These are phyloP conservation scores for Metschnikowia lochheadii DNA, from an alignment of 805 yeast species.

Conservation along the genomic window DNA sequence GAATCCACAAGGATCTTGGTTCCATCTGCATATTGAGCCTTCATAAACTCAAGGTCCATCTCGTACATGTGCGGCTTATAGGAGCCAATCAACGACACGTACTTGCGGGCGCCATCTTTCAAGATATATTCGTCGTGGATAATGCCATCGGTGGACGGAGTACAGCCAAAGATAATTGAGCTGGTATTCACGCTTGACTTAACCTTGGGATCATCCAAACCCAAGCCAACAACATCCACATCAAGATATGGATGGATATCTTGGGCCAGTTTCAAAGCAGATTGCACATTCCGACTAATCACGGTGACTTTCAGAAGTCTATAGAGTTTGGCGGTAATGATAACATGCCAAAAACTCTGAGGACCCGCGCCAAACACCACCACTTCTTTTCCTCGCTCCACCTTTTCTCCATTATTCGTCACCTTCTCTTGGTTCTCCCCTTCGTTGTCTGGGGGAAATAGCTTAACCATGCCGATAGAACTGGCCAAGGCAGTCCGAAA, in stretches of 20 bases:
- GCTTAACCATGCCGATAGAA: slow-evolving; percentile 42
- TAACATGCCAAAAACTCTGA: slow-evolving; percentile 64
- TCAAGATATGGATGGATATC: slow-evolving; percentile 26
- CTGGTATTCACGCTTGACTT: slow-evolving; percentile 29
- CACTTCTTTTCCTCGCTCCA: slow-evolving; percentile 19
- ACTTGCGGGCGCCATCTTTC: slow-evolving; percentile 29
- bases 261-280: slow-evolving; percentile 32
- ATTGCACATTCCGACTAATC: slow-evolving; percentile 40
- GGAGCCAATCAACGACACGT: slow-evolving; percentile 60
- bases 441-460: slow-evolving; percentile 7
- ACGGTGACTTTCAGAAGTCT: slow-evolving; percentile 40
- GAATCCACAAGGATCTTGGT: slow-evolving; percentile 58
- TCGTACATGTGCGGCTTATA: slow-evolving; percentile 67
- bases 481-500: slow-evolving; percentile 63
- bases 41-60: slow-evolving; percentile 44
- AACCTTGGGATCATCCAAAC: background rate
- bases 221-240: slow-evolving; percentile 5
- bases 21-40: slow-evolving; percentile 25
- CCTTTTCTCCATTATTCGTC: too few relatives aligned
- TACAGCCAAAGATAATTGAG: slow-evolving; percentile 54
- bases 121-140: slow-evolving; percentile 32
- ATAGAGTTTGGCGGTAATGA: slow-evolving; percentile 39
- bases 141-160: slow-evolving; percentile 51
- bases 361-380: slow-evolving; percentile 58
- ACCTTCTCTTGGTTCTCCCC: too few relatives aligned